phyloP scores from a whole-genome alignment of 192 early-diverging fungal species.

The Oehlia diaphana region DNA sequence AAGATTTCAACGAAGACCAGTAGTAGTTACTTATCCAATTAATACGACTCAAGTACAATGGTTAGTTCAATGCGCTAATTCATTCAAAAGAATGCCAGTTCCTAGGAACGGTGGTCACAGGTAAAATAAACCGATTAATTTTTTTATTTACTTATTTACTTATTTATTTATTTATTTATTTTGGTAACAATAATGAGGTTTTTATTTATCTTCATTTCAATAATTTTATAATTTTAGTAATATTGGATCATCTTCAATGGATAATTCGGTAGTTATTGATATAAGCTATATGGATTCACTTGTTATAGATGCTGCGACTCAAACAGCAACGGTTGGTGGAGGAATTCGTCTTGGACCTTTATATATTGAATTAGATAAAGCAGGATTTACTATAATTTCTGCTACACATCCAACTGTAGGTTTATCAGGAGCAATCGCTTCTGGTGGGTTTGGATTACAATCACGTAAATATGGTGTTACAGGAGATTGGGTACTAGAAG shows the following conservation, averaged over 20 bases:
- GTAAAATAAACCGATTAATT: neutral
- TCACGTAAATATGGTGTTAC: conserved; percentile 48
- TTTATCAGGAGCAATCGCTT: conserved; percentile 47
- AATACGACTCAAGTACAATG: conserved; percentile 23
- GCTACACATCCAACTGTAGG: conserved; percentile 53
- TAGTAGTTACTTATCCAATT: conserved; percentile 5
- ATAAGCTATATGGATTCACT: conserved; percentile 38
- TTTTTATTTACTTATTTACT: too few relatives aligned
- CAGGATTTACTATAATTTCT: conserved; percentile 40
- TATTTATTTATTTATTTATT: neutral
- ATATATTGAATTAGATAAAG: conserved; percentile 38
- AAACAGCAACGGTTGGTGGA: conserved; percentile 39
- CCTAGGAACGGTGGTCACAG: conserved; percentile 28
- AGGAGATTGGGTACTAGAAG: conserved; percentile 53
- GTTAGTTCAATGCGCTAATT: conserved; percentile 11
- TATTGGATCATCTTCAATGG: conserved; percentile 18
- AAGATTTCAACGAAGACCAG: conserved; percentile 8
- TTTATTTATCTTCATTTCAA: neutral
- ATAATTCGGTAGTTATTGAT: conserved; percentile 51
- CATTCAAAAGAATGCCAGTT: neutral
- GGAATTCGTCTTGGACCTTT: conserved; percentile 55
- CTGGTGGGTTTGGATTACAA: conserved; percentile 53
- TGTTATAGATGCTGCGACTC: conserved; percentile 16
- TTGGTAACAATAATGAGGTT: neutral
- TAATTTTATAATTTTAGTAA: neutral